Evolutionary conservation across 768 basidiomycete genomes (phyloP).

Genomic region (Boletus tomentosulus): DNA sequence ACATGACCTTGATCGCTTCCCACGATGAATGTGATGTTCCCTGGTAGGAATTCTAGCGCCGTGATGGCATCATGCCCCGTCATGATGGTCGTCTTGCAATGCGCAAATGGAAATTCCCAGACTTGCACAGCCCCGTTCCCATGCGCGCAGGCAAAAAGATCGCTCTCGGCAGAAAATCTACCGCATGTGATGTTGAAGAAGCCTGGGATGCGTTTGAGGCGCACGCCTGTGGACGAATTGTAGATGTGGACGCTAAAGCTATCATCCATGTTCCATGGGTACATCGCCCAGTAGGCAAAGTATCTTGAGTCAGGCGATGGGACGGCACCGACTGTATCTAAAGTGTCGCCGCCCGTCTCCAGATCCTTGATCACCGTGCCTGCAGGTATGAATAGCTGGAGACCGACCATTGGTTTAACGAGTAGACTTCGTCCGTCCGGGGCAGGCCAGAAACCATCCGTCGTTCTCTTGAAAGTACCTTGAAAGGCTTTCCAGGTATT

Average conservation of each 20-base stretch:
- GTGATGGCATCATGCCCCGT: slow-evolving; percentile 12
- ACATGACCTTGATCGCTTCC: slow-evolving; percentile 12
- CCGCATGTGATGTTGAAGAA: slow-evolving; percentile 11
- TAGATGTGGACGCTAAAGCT: slow-evolving; percentile 19
- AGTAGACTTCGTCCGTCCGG: slow-evolving; percentile 12
- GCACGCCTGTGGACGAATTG: slow-evolving; percentile 9
- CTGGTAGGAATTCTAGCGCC: slow-evolving; percentile 11
- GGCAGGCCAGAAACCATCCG: slow-evolving; percentile 6
- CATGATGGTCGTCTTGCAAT: slow-evolving; percentile 5
- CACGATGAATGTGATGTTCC: slow-evolving; percentile 2
- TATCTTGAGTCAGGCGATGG: slow-evolving; percentile 15
- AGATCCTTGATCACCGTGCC: slow-evolving; percentile 5
- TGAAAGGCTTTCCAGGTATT: slow-evolving; percentile 6
- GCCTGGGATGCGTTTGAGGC: slow-evolving; percentile 13
- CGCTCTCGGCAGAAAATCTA: slow-evolving; percentile 13
- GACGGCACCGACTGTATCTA: not conserved
- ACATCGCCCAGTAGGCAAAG: slow-evolving; percentile 18
- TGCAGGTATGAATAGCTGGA: slow-evolving; percentile 1
- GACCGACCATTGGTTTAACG: slow-evolving; percentile 6
- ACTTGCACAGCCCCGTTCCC: slow-evolving; percentile 14
- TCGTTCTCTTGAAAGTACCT: not conserved
- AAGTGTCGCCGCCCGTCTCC: slow-evolving; percentile 10
- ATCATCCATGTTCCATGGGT: slow-evolving; percentile 12
- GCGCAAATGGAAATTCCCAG: slow-evolving; percentile 14
- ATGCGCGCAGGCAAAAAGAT: slow-evolving; percentile 13